Percentiles rank a stretch among this genome's conserved stretches.
phyloP scores from a whole-genome alignment of 768 basidiomycete species.

The Naematelia aurantialba region DNA sequence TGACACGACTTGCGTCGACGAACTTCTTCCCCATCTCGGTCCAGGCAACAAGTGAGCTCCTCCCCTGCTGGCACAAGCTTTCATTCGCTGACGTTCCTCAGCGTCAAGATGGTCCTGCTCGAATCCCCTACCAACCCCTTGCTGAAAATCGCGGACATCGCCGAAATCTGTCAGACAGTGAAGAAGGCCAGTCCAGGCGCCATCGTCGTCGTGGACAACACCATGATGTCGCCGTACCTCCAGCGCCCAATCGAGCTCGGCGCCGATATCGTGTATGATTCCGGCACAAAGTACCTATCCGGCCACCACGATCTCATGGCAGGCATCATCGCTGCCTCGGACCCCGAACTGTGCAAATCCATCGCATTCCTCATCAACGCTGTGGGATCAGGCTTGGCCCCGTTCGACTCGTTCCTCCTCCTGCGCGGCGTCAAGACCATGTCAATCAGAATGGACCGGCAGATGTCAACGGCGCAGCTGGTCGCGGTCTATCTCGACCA shows the following conservation, averaged over 20 bases:
- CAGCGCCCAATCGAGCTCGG: conserved; percentile 93
- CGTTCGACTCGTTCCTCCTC: conserved; percentile 93
- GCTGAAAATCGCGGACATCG: conserved; percentile 88
- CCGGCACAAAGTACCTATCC: conserved; percentile 93
- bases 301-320: conserved; percentile 99
- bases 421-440: conserved; percentile 94
- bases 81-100: conserved; percentile 12
- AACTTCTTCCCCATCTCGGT: conserved; percentile 32
- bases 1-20: conserved; percentile 65
- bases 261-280: conserved; percentile 95
- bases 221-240: conserved; percentile 99
- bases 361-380: conserved; percentile 88
- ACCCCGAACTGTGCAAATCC: conserved; percentile 84
- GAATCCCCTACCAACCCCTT: conserved; percentile 97
- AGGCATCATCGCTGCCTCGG: conserved; percentile 85
- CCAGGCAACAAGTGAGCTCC: conserved; percentile 33
- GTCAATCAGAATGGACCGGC: conserved; percentile 90
- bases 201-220: conserved; percentile 66
- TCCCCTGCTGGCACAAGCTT: not conserved
- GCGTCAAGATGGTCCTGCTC: conserved; percentile 78
- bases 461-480: conserved; percentile 72
- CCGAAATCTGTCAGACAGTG: conserved; percentile 73
- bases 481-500: conserved; percentile 81
- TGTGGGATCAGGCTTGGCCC: conserved; percentile 87
- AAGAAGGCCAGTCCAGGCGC: conserved; percentile 55